phyloP scores from a whole-genome alignment of 208 protist genomes.

The Crithidia brevicula region DNA sequence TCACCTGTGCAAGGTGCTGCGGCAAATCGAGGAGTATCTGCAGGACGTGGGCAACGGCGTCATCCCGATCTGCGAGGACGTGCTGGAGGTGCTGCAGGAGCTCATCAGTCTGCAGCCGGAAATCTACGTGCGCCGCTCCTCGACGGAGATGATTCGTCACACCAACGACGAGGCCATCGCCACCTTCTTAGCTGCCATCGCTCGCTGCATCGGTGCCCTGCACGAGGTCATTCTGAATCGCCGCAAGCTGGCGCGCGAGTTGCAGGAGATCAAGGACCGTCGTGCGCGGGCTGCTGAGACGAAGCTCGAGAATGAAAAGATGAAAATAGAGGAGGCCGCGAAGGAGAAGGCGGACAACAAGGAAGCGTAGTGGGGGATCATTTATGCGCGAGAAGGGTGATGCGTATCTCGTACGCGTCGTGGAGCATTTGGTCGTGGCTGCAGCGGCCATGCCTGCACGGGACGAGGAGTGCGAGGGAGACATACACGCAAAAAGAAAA shows the following conservation, averaged over 20 bases:
- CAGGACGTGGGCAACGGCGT: slow-evolving; percentile 70
- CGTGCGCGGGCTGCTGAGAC: slow-evolving; percentile 62
- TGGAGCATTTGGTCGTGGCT: too few species aligned
- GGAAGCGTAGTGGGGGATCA: slow-evolving; percentile 6
- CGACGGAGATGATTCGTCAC: slow-evolving; percentile 87
- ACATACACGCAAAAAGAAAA: too few species aligned
- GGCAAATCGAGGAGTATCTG: slow-evolving; percentile 93
- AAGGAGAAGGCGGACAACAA: slow-evolving; percentile 34
- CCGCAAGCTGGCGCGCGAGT: slow-evolving; percentile 75
- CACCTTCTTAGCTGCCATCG: slow-evolving; percentile 85
- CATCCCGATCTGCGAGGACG: slow-evolving; percentile 86
- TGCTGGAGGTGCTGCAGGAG: slow-evolving; percentile 89
- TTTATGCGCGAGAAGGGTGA: not conserved
- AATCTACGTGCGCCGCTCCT: slow-evolving; percentile 82
- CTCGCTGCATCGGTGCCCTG: slow-evolving; percentile 78
- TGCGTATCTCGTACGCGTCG: not conserved
- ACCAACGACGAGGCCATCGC: slow-evolving; percentile 87
- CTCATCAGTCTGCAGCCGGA: slow-evolving; percentile 87
- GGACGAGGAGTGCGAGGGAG: too few species aligned
- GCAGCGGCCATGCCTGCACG: too few species aligned
- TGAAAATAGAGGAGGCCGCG: slow-evolving; percentile 56
- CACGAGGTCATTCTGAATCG: slow-evolving; percentile 89
- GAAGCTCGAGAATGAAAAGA: slow-evolving; percentile 66
- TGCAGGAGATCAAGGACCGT: slow-evolving; percentile 64
- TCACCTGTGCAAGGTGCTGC: slow-evolving; percentile 89